A percentile compares a stretch with the other conserved stretches of the same genome.
phyloP scores from a whole-genome alignment of 2,329 filamentous ascomycete genomes.

The Berkeleyomyces rouxiae region DNA sequence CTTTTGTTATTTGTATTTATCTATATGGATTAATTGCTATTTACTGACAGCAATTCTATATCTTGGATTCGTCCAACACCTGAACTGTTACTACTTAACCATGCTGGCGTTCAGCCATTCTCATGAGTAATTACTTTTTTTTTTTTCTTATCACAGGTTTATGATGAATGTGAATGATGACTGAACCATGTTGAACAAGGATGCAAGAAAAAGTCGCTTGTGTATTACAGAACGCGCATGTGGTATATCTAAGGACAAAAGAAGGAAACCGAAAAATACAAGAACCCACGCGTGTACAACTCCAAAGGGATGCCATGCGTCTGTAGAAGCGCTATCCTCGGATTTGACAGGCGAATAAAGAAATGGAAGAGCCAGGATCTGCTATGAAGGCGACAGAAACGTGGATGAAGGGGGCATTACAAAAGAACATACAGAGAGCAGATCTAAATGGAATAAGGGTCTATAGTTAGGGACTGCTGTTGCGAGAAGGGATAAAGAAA shows the following conservation, averaged over 20 bases:
- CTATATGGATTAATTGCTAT: constrained; percentile 9
- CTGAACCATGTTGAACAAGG: not conserved
- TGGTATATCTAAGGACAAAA: not conserved
- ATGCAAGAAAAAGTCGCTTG: not conserved
- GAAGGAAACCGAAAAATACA: not conserved
- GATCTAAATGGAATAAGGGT: constrained; percentile 20
- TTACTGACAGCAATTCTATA: not conserved
- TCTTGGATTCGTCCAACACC: not conserved
- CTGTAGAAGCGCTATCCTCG: not conserved
- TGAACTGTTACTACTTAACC: not conserved
- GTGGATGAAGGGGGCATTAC: constrained; percentile 17
- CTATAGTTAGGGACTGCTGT: not conserved
- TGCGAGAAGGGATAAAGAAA: not conserved
- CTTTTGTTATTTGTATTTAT: not conserved
- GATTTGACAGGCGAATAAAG: not conserved
- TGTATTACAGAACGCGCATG: not conserved
- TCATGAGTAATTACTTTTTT: not conserved
- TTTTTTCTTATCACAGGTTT: not conserved
- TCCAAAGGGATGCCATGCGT: not conserved
- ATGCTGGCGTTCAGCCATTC: not conserved
- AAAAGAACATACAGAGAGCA: constrained; percentile 38
- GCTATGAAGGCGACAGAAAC: too few relatives aligned
- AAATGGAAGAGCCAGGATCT: not conserved
- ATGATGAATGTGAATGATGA: not conserved
- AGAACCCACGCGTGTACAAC: not conserved